A percentile compares a stretch with the other conserved stretches of the same genome.
Conservation (phyloP, 2,329 filamentous ascomycete species). For the Aspergillus texensis region DNA sequence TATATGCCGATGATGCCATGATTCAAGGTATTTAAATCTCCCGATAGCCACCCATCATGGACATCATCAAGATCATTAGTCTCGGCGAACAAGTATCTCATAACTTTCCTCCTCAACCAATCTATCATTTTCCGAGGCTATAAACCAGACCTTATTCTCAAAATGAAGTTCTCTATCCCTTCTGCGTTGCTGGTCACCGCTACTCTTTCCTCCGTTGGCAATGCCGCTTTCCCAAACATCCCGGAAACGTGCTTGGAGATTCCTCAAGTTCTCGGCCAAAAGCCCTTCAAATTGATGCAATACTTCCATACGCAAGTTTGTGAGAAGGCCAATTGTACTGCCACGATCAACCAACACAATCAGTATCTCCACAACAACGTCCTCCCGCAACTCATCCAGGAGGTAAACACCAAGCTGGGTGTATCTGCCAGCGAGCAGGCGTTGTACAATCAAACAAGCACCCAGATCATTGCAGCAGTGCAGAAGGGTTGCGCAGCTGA, state of each 20-base stretch:
- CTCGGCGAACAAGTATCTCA: background rate
- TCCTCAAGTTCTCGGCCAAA: slow-evolving; percentile 13
- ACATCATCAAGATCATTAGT: background rate
- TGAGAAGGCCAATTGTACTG: slow-evolving; percentile 13
- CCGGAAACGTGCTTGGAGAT: slow-evolving; percentile 13
- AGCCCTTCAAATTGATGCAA: slow-evolving; percentile 11
- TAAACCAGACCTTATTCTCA: background rate
- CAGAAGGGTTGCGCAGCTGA: slow-evolving; percentile 11
- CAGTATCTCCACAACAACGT: slow-evolving; percentile 11
- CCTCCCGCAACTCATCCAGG: slow-evolving; percentile 12
- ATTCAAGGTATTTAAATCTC: background rate
- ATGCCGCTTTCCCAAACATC: slow-evolving; percentile 25
- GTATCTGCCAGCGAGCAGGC: slow-evolving; percentile 9
- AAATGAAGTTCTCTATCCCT: background rate
- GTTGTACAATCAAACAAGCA: slow-evolving; percentile 10
- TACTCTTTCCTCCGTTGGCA: background rate
- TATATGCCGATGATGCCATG: background rate
- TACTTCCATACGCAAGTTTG: slow-evolving; percentile 13
- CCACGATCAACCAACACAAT: slow-evolving; percentile 18
- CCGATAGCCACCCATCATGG: background rate
- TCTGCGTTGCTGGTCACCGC: background rate
- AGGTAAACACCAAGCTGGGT: slow-evolving; percentile 8
- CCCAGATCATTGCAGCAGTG: slow-evolving; percentile 6
- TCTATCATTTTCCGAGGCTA: background rate
- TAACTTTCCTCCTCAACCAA: background rate